phyloP scores from a whole-genome alignment of 2,329 filamentous ascomycete species.

The Hawksworthiomyces lignivorus region DNA sequence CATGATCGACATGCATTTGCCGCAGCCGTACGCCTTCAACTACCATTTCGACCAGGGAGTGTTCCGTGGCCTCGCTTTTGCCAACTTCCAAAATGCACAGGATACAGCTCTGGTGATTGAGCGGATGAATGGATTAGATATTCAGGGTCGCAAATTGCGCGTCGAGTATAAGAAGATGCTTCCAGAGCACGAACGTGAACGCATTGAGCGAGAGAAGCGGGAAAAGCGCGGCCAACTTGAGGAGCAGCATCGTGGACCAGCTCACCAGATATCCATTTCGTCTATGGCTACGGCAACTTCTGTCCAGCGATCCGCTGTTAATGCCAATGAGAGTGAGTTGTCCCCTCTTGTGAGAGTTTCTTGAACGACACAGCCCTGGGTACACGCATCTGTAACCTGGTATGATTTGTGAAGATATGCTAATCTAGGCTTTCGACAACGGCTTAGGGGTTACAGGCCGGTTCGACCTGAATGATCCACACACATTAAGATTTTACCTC shows the following conservation, averaged over 20 bases:
- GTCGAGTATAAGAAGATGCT: slow-evolving; percentile 99
- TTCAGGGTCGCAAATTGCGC: slow-evolving; percentile 86
- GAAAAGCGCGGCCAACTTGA: slow-evolving; percentile 93
- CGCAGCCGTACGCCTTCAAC: slow-evolving; percentile 96
- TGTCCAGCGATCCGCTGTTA: slow-evolving; percentile 2
- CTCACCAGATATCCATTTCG: slow-evolving; percentile 83
- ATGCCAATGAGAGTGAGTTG: slow-evolving; percentile 9
- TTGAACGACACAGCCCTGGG: too few species aligned
- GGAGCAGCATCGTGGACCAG: slow-evolving; percentile 81
- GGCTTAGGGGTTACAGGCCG: slow-evolving; percentile 37
- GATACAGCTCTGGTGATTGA: slow-evolving; percentile 92
- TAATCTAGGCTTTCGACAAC: too few species aligned
- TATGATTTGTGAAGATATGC: too few species aligned
- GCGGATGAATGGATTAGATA: slow-evolving; percentile 88
- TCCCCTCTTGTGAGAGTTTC: too few species aligned
- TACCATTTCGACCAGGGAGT: slow-evolving; percentile 99
- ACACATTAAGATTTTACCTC: slow-evolving; percentile 81
- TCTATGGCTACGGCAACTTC: slow-evolving; percentile 42
- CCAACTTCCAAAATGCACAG: slow-evolving; percentile 93
- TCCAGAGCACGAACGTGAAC: slow-evolving; percentile 84
- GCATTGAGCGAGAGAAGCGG: slow-evolving; percentile 94
- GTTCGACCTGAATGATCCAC: slow-evolving; percentile 85
- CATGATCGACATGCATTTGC: slow-evolving; percentile 91
- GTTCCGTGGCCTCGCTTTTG: slow-evolving; percentile 91
- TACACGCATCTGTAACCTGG: too few species aligned